Evolutionary conservation across 139 green algal genomes (phyloP), one percentile per base, ranked within the genome.

Genomic region (Nannochloris sp.): DNA sequence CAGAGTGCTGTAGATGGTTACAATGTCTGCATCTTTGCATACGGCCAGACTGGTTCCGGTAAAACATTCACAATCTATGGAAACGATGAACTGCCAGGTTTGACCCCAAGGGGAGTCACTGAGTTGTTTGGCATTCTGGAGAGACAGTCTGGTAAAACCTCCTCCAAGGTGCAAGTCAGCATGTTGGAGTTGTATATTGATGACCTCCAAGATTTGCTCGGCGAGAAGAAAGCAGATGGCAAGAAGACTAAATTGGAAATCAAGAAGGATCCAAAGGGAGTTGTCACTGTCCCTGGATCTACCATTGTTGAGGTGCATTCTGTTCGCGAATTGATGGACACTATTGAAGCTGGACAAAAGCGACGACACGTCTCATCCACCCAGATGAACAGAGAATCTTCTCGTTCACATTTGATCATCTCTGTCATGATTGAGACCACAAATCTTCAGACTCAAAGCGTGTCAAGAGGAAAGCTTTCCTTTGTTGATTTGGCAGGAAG

Each of bases 131-230:
- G 78, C 44, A 68, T 87, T 64, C 63, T 95, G 36, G 72, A 94
- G 57, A 63, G 77, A 4, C 83, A 94, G 62, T 56, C 51, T n/a
- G 61, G 74, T 66, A 95, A 95, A 78, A 87, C 77, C 71, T 88
- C 77, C 29, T 96, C 86, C 75, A 79, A 71, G 56, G 79, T 98
- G n/a, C 72, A 70, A 4, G 62, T 77, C 53, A 94, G 88, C 77
- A 96, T 98, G 91, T 85, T 98, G 26, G 92, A 98, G 84, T 85
- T 98, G 49, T 98, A 98, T 76, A 85, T 91, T 69, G 84, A 91
- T 67, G 75, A 81, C 46, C 66, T 90, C 31, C 65, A 82, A 68
- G 86, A 98, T 75, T 81, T 98, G 67, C 87, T 98, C 46, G 14
- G 58, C 1, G 49, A 73, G 31, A 20, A 67, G 17, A 56, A 72